These are phyloP conservation scores for Starmerella ratchasimensis DNA, from an alignment of 805 yeast genomes.

Conservation along the genomic window DNA sequence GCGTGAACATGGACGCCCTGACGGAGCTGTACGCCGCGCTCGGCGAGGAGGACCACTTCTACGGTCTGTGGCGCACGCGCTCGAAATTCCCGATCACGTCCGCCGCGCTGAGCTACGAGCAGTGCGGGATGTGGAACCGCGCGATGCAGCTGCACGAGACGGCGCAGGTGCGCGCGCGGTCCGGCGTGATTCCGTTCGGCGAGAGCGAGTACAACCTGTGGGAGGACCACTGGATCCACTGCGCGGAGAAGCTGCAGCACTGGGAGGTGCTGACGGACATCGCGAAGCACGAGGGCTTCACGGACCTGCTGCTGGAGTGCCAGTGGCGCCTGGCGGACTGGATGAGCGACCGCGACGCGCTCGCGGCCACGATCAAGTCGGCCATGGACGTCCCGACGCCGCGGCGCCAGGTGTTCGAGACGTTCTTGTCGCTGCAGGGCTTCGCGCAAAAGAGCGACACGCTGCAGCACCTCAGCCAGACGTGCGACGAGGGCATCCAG, in stretches of 20 bases:
- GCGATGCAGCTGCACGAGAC: slow-evolving; percentile 89
- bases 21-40: slow-evolving; percentile 76
- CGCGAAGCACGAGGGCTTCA: slow-evolving; percentile 95
- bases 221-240: slow-evolving; percentile 97
- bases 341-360: slow-evolving; percentile 86
- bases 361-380: slow-evolving; percentile 85
- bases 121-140: slow-evolving; percentile 85
- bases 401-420: slow-evolving; percentile 86
- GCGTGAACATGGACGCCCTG: slow-evolving; percentile 78
- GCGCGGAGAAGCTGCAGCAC: slow-evolving; percentile 93
- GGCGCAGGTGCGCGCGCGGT: slow-evolving; percentile 91
- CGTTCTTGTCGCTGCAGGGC: slow-evolving; percentile 84
- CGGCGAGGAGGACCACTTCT: slow-evolving; percentile 93
- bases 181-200: slow-evolving; percentile 89
- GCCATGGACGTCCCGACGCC: slow-evolving; percentile 99
- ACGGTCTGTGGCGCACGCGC: slow-evolving; percentile 94
- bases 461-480: slow-evolving; percentile 65
- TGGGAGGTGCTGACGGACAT: slow-evolving; percentile 96
- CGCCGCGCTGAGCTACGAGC: slow-evolving; percentile 86
- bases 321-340: slow-evolving; percentile 99
- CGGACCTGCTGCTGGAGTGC: slow-evolving; percentile 89
- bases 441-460: slow-evolving; percentile 83
- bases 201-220: slow-evolving; percentile 89
- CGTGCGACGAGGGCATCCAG: slow-evolving; percentile 94
- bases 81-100: slow-evolving; percentile 90